Conservation (phyloP, 192 early-diverging fungal species). For the Coemansia sp. region DNA sequence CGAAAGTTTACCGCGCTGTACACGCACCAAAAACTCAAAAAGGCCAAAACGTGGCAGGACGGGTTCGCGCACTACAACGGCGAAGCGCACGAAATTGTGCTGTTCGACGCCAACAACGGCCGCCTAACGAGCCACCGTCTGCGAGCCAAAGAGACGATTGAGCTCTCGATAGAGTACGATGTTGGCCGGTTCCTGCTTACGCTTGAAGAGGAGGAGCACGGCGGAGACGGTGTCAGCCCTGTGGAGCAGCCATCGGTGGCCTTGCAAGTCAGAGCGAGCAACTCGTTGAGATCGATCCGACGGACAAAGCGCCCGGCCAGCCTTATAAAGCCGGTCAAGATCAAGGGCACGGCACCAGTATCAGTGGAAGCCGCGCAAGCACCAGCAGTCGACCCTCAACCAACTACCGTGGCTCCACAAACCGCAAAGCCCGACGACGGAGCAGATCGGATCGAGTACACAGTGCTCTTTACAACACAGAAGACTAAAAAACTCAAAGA, state of each 20-base stretch:
- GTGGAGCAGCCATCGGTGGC: background rate
- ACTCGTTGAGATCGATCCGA: background rate
- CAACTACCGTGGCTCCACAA: background rate
- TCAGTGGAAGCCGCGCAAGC: background rate
- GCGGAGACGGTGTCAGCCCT: background rate
- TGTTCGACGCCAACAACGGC: constrained; percentile 26
- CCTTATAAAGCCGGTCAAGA: constrained; percentile 37
- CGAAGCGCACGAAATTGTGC: constrained; percentile 26
- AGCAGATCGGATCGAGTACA: constrained; percentile 10
- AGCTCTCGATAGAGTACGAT: constrained; percentile 36
- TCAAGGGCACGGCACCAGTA: background rate
- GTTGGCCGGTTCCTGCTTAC: constrained; percentile 39
- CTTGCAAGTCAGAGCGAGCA: background rate
- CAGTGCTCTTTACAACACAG: constrained; percentile 42
- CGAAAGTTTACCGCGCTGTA: constrained; percentile 44
- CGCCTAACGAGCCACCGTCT: constrained; percentile 29
- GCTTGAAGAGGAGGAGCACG: constrained; percentile 27
- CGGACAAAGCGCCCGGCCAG: constrained; percentile 24
- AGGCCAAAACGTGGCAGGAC: constrained; percentile 53
- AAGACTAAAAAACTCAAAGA: constrained; percentile 47
- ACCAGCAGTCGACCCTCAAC: background rate
- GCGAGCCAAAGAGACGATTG: constrained; percentile 26
- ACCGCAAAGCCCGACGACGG: too few species aligned
- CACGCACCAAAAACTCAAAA: constrained; percentile 50
- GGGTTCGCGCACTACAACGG: constrained; percentile 27